Percentiles rank a stretch among this genome's conserved stretches.
Evolutionary conservation across 2,329 filamentous ascomycete species (phyloP).

Genomic region (Aureobasidium lini): DNA sequence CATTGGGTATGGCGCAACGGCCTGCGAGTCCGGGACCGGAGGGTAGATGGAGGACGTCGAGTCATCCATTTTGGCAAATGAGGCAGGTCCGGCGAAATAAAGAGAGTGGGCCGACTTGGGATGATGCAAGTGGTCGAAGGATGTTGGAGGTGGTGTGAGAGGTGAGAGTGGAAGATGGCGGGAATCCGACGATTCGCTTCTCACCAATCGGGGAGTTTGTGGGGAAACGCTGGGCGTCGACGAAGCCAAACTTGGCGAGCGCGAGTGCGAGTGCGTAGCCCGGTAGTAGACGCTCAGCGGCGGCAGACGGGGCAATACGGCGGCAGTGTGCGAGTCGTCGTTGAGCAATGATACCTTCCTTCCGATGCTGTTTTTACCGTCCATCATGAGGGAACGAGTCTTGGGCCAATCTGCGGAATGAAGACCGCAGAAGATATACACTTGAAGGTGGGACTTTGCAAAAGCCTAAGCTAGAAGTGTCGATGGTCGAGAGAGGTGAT

Average conservation of each 20-base stretch:
- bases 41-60: constrained; percentile 27
- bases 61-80: constrained; percentile 29
- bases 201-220: constrained; percentile 38
- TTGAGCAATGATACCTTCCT: constrained; percentile 45
- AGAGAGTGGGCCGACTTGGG: constrained; percentile 19
- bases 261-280: constrained; percentile 32
- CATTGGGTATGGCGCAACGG: constrained; percentile 27
- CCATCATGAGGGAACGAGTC: constrained; percentile 35
- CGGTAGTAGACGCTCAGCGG: constrained; percentile 23
- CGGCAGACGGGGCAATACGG: constrained; percentile 14
- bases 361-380: constrained; percentile 44
- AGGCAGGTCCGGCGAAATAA: constrained; percentile 15
- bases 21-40: constrained; percentile 27
- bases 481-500: background rate
- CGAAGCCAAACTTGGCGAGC: constrained; percentile 38
- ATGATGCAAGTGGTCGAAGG: constrained; percentile 22
- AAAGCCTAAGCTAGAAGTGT: background rate
- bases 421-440: background rate
- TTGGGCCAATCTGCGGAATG: background rate
- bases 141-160: constrained; percentile 36
- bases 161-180: constrained; percentile 37
- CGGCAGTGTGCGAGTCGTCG: constrained; percentile 30
- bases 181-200: constrained; percentile 41
- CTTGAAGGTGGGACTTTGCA: background rate
- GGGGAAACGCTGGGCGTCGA: constrained; percentile 39